These are phyloP conservation scores for Jasminum sambac DNA, from an alignment of 257 asterid species.

Conservation along the genomic window DNA sequence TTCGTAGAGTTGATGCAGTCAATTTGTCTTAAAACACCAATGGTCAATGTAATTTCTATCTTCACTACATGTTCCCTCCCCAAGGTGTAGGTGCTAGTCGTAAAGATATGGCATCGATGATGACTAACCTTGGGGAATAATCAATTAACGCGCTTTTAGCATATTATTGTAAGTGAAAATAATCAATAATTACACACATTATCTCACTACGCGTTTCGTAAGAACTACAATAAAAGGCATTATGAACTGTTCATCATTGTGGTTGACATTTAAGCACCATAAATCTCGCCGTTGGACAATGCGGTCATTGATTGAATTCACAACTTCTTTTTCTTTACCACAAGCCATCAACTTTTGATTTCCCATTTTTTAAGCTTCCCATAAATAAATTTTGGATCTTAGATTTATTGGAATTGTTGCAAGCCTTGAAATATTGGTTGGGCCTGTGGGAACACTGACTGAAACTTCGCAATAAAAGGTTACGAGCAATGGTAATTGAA, in stretches of 20 bases:
- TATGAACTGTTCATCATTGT: background rate
- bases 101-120: too few species aligned
- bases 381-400: background rate
- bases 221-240: background rate
- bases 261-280: slow-evolving; percentile 1
- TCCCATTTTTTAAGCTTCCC: background rate
- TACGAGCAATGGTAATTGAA: too few species aligned
- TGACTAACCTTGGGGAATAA: too few species aligned
- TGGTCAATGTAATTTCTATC: too few species aligned
- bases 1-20: too few species aligned
- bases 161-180: background rate
- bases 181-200: background rate
- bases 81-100: too few species aligned
- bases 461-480: background rate
- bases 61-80: too few species aligned
- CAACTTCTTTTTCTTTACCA: background rate
- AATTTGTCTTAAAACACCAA: too few species aligned
- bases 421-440: background rate
- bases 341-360: background rate
- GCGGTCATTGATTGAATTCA: slow-evolving; percentile 6
- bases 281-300: background rate
- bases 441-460: background rate
- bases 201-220: background rate
- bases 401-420: background rate
- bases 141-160: too few species aligned